Evolutionary conservation across 805 yeast genomes (phyloP), one percentile per base, ranked within the genome.

Genomic region (Barnettozyma californica): DNA sequence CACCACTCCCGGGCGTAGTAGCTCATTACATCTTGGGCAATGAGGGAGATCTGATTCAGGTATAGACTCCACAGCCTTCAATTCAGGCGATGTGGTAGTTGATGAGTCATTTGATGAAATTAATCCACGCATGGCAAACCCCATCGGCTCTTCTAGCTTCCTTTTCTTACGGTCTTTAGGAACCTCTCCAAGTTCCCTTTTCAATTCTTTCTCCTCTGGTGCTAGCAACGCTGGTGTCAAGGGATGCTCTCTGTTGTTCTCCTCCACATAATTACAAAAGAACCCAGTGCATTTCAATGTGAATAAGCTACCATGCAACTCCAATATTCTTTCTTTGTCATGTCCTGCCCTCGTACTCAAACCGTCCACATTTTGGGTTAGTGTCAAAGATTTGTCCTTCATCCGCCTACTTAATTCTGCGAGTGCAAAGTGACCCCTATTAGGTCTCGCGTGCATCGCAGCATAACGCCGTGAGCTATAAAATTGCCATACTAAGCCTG

Each of bases 401-500:
- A 60, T 54, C 27, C 71, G 51, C 38, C 71, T 61, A 6, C 89
- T 77, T 34, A 90, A 69, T 60, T 75, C 73, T 0, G 92, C 83
- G 42, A 89, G 65, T 2, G 90, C 84, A 44, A 59, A 61, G 61
- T 89, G 97, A 0, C 92, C 96, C 9, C 59, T 63, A 59, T 89
- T 89, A 0, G 96, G 96, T 43, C 59, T 64, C 0, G 92, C 88
- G 41, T 65, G 66, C 45, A 87, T 67, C 0, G 96, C 91, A 43
- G 70, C 70, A 42, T 68, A 73, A 41, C 97, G 63, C 52, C 95
- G 68, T 63, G 80, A 79, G 5, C 88, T 73, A 64, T 90, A 89
- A 58, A 86, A 89, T 61, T 87, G 92, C 97, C 97, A 89, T 8
- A 90, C 96, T 9, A 88, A 70, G 0, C 87, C 87, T 0, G 97